Evolutionary conservation across 2,329 filamentous ascomycete species (phyloP), one percentile per base, ranked within the genome.

Genomic region (Boeremia lycopersici): DNA sequence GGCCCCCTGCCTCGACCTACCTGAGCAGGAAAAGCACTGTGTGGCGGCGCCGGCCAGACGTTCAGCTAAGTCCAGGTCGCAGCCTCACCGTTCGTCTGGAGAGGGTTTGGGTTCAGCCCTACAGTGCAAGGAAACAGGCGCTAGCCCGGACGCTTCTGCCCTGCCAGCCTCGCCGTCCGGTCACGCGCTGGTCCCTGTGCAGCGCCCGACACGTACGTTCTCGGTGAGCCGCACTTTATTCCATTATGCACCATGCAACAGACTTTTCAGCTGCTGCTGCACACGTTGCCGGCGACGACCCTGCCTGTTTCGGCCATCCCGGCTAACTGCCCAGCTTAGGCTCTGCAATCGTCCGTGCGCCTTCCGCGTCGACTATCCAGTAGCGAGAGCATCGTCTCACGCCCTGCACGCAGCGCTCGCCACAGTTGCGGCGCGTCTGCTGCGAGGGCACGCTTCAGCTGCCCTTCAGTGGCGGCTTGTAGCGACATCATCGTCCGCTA

Each of bases 361-460:
- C 31, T 45, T 47, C 52, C 41, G 51, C 56, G 38, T 53, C 53
- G 54, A 53, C 53, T 54, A 50, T 59, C 59, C 62, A 65, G 57
- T 59, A 56, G 55, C 58, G 49, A 56, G 49, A 56, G 46, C 52
- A 55, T 42, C 46, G 31, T 42, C 36, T 55, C 42, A 46, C 55
- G 33, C 44, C 50, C 48, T 59, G 52, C 62, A 53, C 54, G 52
- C 56, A 44, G 60, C 55, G 45, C 61, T 70, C 63, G 70, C 70
- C 68, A 71, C 67, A 60, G 38, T 61, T 62, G 61, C 64, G 60
- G 57, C 59, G 63, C 56, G 58, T 59, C 57, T 59, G 57, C 58
- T 60, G 59, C 59, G 48, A 56, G 52, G 52, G 57, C 62, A 64
- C 67, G 57, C 67, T 67, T 73, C 73, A 74, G 72, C 68, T 74